Evolutionary conservation across 495 filamentous ascomycete genomes (phyloP).

Genomic region (Podospora didyma): DNA sequence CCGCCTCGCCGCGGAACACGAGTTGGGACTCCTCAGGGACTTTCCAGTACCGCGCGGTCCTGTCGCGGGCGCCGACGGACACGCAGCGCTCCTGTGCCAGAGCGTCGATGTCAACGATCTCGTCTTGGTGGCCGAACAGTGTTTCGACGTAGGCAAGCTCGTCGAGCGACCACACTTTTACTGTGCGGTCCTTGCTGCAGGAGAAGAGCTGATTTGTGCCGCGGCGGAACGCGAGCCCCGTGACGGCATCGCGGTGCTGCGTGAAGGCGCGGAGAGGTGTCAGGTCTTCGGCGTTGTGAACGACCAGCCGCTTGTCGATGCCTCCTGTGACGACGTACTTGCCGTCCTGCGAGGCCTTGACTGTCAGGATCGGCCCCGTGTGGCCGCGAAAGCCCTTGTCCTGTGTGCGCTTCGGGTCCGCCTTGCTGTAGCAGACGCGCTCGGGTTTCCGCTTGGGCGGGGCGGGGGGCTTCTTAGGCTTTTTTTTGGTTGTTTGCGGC

Average conservation of each 20-base stretch:
- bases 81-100: slow-evolving; percentile 83
- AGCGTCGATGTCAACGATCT: slow-evolving; percentile 76
- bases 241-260: slow-evolving; percentile 88
- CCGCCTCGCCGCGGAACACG: slow-evolving; percentile 82
- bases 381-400: slow-evolving; percentile 70
- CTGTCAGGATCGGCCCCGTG: slow-evolving; percentile 66
- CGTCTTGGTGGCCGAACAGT: slow-evolving; percentile 91
- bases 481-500: slow-evolving; percentile 49
- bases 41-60: slow-evolving; percentile 95
- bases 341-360: slow-evolving; percentile 84
- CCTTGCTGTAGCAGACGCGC: slow-evolving; percentile 60
- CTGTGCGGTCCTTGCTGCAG: slow-evolving; percentile 79
- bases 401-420: slow-evolving; percentile 58
- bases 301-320: slow-evolving; percentile 71
- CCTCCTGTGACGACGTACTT: slow-evolving; percentile 90
- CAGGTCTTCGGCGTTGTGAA: slow-evolving; percentile 78
- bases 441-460: slow-evolving; percentile 68
- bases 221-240: slow-evolving; percentile 75
- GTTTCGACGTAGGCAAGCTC: slow-evolving; percentile 90
- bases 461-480: slow-evolving; percentile 58
- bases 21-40: slow-evolving; percentile 92
- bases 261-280: slow-evolving; percentile 76
- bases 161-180: slow-evolving; percentile 67
- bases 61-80: slow-evolving; percentile 80
- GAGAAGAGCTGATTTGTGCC: slow-evolving; percentile 93